Evolutionary conservation across 2,329 filamentous ascomycete genomes (phyloP), one percentile per base, ranked within the genome.

Genomic region (Aspergillus texensis): DNA sequence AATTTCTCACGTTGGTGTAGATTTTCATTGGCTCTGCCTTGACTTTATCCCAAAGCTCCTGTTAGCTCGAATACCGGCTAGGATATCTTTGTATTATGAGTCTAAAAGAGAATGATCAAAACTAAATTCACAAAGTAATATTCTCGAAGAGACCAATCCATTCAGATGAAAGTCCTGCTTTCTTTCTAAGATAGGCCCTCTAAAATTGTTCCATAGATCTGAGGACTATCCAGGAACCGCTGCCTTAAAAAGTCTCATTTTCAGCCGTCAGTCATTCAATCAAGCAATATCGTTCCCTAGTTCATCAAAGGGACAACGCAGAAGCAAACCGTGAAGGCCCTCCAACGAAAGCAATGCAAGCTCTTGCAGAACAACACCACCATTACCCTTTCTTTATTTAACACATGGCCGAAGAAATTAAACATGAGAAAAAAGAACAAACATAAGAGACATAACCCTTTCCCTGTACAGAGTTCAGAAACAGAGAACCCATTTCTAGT

Each of bases 401-500:
- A 39, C 52, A 55, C 32, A 55, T 39, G 32, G n/a, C 52, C 32
- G 32, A 55, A 55, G 52, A 55, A 24, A 55, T 39, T 26, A 14
- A 55, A 55, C 1, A 52, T 6, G 28, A 32, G 8, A 24, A 52
- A 19, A n/a, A 24, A 39, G 34, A 52, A 24, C 11, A 39, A 50
- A 24, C 28, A n/a, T 41, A 45, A 43, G 26, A 34, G 30, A 30
- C 36, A 54, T 26, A 19, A 30, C 28, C 50, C n/a, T 32, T 53
- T 24, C 39, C 45, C 14, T 32, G 12, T 41, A 62, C 41, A 61
- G 41, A 32, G 34, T 19, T 41, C 50, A 52, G 57, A 63, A 57
- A n/a, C 28, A 60, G 30, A 41, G 41, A 46, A 34, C 64, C 56
- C 63, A 65, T 62, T 45, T 65, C 61, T 59, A 62, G 52, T 48